A percentile compares a stretch with the other conserved stretches of the same genome.
phyloP scores from a whole-genome alignment of 352 stramenopile species.

The Saprolegnia diclina region DNA sequence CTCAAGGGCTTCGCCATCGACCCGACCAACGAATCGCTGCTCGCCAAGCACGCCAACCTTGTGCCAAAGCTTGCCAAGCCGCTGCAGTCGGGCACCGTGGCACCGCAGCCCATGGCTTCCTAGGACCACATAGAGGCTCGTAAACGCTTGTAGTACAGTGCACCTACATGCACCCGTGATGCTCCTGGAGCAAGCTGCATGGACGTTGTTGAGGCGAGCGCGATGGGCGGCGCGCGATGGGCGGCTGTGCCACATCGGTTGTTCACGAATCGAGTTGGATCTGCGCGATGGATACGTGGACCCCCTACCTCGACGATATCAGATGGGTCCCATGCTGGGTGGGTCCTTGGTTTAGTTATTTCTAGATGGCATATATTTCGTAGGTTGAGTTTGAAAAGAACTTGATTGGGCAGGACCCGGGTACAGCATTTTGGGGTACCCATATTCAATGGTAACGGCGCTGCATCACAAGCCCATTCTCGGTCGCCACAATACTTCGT shows the following conservation, averaged over 20 bases:
- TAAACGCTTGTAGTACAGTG: background rate
- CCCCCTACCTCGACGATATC: no score
- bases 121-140: background rate
- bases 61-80: background rate
- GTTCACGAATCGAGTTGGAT: background rate
- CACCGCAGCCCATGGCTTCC: constrained; percentile 4
- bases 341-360: no score
- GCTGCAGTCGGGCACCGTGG: background rate
- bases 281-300: no score
- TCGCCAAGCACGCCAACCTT: constrained; percentile 12
- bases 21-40: constrained; percentile 12
- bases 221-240: background rate
- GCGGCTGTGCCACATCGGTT: background rate
- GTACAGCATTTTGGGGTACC: no score
- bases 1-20: background rate
- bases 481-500: background rate
- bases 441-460: no score
- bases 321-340: no score
- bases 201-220: background rate
- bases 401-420: no score
- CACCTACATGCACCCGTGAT: background rate
- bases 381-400: no score
- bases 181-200: background rate
- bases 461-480: no score
- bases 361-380: no score